Evolutionary conservation across 2,329 filamentous ascomycete species (phyloP).

Genomic region (Diaporthe ampelina): DNA sequence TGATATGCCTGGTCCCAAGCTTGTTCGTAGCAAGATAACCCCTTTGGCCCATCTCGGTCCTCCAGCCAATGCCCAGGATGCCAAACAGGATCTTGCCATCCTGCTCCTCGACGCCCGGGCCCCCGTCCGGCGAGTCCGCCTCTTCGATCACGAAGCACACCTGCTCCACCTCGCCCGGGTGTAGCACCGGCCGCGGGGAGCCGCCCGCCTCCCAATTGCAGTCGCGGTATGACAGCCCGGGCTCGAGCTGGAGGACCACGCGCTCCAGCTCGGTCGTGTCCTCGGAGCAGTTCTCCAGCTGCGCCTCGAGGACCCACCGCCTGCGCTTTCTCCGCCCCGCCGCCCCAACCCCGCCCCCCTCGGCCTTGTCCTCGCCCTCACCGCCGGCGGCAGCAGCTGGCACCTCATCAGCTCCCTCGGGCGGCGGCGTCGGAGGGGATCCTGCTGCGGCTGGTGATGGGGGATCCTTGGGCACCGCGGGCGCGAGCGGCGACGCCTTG

Average conservation of each 20-base stretch:
- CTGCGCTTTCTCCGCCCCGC: slow-evolving; percentile 45
- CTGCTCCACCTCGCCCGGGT: slow-evolving; percentile 75
- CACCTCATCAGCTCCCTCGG: slow-evolving; percentile 43
- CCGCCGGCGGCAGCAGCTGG: neutral
- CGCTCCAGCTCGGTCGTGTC: slow-evolving; percentile 83
- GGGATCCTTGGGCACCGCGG: slow-evolving; percentile 2
- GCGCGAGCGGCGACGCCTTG: slow-evolving; percentile 79
- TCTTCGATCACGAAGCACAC: slow-evolving; percentile 74
- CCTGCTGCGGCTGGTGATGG: neutral
- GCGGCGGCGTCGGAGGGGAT: slow-evolving; percentile 26
- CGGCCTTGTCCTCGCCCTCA: slow-evolving; percentile 41
- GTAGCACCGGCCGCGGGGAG: slow-evolving; percentile 66
- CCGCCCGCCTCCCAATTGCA: slow-evolving; percentile 69
- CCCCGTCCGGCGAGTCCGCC: slow-evolving; percentile 48
- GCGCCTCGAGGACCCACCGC: slow-evolving; percentile 87
- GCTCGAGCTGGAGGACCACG: slow-evolving; percentile 68
- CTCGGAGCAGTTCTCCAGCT: slow-evolving; percentile 95
- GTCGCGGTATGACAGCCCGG: slow-evolving; percentile 64
- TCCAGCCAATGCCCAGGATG: slow-evolving; percentile 88
- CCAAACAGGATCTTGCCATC: slow-evolving; percentile 79
- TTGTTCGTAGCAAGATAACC: slow-evolving; percentile 91
- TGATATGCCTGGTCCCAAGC: slow-evolving; percentile 66
- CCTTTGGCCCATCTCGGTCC: slow-evolving; percentile 88
- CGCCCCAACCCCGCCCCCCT: neutral
- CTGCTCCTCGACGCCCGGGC: slow-evolving; percentile 61